phyloP scores from a whole-genome alignment of 345 rosid species.

The Cardamine chenopodiifolia region DNA sequence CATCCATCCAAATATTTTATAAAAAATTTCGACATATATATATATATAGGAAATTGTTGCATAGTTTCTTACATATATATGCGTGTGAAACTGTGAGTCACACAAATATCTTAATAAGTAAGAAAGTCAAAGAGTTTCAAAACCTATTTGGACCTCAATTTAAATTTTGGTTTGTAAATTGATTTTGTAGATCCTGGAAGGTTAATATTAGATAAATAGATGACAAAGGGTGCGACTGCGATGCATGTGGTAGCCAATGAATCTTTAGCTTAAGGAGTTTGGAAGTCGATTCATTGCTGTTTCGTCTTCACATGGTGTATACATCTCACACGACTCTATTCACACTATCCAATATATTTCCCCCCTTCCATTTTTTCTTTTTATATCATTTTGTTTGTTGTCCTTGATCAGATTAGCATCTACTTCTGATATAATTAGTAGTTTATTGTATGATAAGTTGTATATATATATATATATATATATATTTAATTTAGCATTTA shows the following conservation, averaged over 20 bases:
- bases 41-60: not conserved
- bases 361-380: not conserved
- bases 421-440: not conserved
- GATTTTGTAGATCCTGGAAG: slow-evolving; percentile 15
- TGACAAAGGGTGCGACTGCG: slow-evolving; percentile 11
- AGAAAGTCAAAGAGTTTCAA: slow-evolving; percentile 26
- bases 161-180: not conserved
- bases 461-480: not conserved
- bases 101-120: not conserved
- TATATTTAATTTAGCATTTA: not conserved
- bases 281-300: slow-evolving; percentile 29
- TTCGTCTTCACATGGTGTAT: slow-evolving; percentile 42
- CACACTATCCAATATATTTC: slow-evolving; percentile 42
- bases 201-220: not conserved
- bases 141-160: slow-evolving; percentile 34
- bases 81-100: slow-evolving; percentile 11
- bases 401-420: slow-evolving; percentile 14
- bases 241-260: slow-evolving; percentile 42
- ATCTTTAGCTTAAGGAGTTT: slow-evolving; percentile 18
- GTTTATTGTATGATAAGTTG: not conserved
- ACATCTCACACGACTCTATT: slow-evolving; percentile 35
- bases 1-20: not conserved
- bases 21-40: too few relatives aligned
- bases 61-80: not conserved
- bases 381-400: not conserved